Conservation (phyloP, 805 yeast genomes). For the Tetrapisispora pingtungensis region DNA sequence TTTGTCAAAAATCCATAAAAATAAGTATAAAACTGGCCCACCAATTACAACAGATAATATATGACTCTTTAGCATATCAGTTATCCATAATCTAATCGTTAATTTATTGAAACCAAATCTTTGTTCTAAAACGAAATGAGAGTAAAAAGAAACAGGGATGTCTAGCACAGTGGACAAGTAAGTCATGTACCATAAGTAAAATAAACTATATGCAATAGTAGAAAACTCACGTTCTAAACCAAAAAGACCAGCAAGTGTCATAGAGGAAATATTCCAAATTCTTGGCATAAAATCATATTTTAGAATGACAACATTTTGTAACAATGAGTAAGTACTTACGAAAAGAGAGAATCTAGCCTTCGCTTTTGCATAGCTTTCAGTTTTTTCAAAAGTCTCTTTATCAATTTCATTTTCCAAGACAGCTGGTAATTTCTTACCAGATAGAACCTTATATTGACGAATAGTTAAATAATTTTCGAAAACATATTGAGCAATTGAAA, state of each 20-base stretch:
- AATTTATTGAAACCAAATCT: constrained; percentile 87
- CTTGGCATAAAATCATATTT: constrained; percentile 55
- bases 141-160: constrained; percentile 65
- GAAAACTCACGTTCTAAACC: constrained; percentile 33
- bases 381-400: constrained; percentile 60
- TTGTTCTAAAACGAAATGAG: constrained; percentile 83
- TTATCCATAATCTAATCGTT: constrained; percentile 59
- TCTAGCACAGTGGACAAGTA: constrained; percentile 42
- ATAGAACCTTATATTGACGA: constrained; percentile 66
- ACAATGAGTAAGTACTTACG: constrained; percentile 39
- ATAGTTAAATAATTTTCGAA: constrained; percentile 66
- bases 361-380: constrained; percentile 71
- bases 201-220: constrained; percentile 60
- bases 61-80: constrained; percentile 58
- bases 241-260: not conserved
- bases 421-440: constrained; percentile 49
- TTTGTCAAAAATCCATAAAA: constrained; percentile 70
- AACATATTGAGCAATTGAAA: constrained; percentile 61
- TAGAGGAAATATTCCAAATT: constrained; percentile 36
- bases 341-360: constrained; percentile 62
- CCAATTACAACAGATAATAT: constrained; percentile 49
- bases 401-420: constrained; percentile 60
- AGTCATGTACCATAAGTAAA: constrained; percentile 46
- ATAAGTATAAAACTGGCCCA: constrained; percentile 60
- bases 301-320: constrained; percentile 49